phyloP scores from a whole-genome alignment of 1,139 yeast genomes.

The Debaryomyces sp. region DNA sequence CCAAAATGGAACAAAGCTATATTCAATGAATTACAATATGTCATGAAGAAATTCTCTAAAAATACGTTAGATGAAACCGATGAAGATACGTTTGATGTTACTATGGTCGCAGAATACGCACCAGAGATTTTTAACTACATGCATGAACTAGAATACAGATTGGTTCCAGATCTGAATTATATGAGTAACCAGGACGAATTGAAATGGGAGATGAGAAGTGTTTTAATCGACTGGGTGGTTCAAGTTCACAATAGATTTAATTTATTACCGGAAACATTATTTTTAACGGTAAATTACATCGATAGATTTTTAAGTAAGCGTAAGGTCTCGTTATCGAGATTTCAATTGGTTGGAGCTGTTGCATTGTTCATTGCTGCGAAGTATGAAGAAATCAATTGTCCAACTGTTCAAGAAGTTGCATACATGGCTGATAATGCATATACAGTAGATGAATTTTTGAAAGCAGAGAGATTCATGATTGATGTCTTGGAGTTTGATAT shows the following conservation, averaged over 20 bases:
- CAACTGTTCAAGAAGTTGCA: conserved; percentile 91
- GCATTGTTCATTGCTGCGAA: conserved; percentile 94
- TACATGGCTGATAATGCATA: conserved; percentile 93
- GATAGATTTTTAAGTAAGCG: conserved; percentile 81
- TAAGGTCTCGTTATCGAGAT: conserved; percentile 76
- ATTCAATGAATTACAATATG: conserved; percentile 50
- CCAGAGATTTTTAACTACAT: conserved; percentile 87
- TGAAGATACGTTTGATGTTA: conserved; percentile 87
- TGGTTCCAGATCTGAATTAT: conserved; percentile 79
- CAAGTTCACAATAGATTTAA: conserved; percentile 90
- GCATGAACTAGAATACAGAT: conserved; percentile 71
- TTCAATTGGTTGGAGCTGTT: conserved; percentile 94
- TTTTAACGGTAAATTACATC: conserved; percentile 82
- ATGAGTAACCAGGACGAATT: conserved; percentile 87
- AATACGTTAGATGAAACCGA: conserved; percentile 71
- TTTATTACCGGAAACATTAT: conserved; percentile 88
- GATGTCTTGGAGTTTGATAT: conserved; percentile 89
- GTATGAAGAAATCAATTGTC: conserved; percentile 95
- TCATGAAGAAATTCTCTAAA: conserved; percentile 53
- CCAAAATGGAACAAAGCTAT: conserved; percentile 54
- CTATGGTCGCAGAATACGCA: conserved; percentile 96
- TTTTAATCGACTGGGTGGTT: conserved; percentile 91
- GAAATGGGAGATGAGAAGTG: conserved; percentile 88
- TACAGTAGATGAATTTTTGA: conserved; percentile 77
- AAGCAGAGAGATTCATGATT: conserved; percentile 92